A percentile compares a stretch with the other conserved stretches of the same genome.
phyloP scores from a whole-genome alignment of 2,329 filamentous ascomycete species.

The Huntiella decipiens region DNA sequence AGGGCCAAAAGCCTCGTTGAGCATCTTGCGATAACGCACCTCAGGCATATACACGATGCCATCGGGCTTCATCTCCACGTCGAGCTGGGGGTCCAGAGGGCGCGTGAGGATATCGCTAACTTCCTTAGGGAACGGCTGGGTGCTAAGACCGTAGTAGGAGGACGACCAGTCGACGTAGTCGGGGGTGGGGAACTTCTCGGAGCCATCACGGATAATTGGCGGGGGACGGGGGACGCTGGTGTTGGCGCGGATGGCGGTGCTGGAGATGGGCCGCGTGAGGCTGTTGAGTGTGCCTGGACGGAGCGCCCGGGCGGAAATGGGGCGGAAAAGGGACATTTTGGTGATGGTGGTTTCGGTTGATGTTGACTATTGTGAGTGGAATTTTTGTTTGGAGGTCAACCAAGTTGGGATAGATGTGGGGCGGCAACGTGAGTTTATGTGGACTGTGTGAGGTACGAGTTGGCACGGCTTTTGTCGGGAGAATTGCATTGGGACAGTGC shows the following conservation, averaged over 20 bases:
- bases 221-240: not conserved
- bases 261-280: not conserved
- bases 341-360: too few species aligned
- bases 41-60: conserved; percentile 91
- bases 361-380: not conserved
- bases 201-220: conserved; percentile 5
- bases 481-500: not conserved
- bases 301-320: too few species aligned
- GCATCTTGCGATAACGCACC: conserved; percentile 86
- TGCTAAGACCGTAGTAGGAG: conserved; percentile 64
- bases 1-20: conserved; percentile 83
- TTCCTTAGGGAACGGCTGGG: conserved; percentile 50
- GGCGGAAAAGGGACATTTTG: too few species aligned
- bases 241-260: not conserved
- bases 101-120: conserved; percentile 48
- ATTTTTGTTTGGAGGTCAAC: not conserved
- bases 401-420: not conserved
- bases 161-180: conserved; percentile 52
- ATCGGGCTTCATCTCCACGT: conserved; percentile 95
- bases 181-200: conserved; percentile 1
- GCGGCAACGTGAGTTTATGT: not conserved
- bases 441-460: not conserved
- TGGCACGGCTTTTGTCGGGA: not conserved
- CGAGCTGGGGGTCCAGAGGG: conserved; percentile 41
- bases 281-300: too few species aligned